phyloP scores from a whole-genome alignment of 805 yeast species.

The Ogataea pini region DNA sequence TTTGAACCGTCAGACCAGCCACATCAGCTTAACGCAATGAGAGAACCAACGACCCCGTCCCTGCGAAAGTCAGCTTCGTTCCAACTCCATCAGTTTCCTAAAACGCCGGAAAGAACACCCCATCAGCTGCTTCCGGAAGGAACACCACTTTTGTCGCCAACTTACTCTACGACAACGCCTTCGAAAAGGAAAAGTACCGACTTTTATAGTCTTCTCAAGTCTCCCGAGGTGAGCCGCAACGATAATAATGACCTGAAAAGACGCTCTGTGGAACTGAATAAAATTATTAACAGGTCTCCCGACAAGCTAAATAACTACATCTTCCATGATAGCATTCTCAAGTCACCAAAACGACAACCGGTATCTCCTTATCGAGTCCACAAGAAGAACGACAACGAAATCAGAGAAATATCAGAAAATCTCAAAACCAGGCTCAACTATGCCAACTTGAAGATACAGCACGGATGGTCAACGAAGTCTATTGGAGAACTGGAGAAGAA shows the following conservation, averaged over 20 bases:
- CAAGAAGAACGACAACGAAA: constrained; percentile 35
- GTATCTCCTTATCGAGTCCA: constrained; percentile 28
- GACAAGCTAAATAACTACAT: constrained; percentile 26
- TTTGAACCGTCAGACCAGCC: not conserved
- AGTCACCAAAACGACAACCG: constrained; percentile 26
- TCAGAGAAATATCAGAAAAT: constrained; percentile 38
- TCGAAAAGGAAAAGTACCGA: constrained; percentile 37
- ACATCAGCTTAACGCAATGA: not conserved
- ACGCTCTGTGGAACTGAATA: constrained; percentile 35
- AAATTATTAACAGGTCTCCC: constrained; percentile 31
- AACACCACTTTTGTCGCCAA: constrained; percentile 38
- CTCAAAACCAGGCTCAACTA: constrained; percentile 38
- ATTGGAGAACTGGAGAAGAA: constrained; percentile 33
- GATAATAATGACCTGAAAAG: constrained; percentile 29
- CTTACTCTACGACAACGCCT: constrained; percentile 28
- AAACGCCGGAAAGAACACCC: constrained; percentile 35
- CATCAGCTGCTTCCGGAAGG: constrained; percentile 30
- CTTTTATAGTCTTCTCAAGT: constrained; percentile 37
- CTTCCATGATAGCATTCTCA: constrained; percentile 29
- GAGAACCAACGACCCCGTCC: constrained; percentile 32
- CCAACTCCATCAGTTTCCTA: constrained; percentile 27
- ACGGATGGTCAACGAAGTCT: constrained; percentile 37
- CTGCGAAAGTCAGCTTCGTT: constrained; percentile 22
- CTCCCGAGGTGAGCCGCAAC: constrained; percentile 33
- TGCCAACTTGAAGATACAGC: constrained; percentile 39